phyloP scores from a whole-genome alignment of 2,329 filamentous ascomycete genomes.

The Aspergillus viridinutans region DNA sequence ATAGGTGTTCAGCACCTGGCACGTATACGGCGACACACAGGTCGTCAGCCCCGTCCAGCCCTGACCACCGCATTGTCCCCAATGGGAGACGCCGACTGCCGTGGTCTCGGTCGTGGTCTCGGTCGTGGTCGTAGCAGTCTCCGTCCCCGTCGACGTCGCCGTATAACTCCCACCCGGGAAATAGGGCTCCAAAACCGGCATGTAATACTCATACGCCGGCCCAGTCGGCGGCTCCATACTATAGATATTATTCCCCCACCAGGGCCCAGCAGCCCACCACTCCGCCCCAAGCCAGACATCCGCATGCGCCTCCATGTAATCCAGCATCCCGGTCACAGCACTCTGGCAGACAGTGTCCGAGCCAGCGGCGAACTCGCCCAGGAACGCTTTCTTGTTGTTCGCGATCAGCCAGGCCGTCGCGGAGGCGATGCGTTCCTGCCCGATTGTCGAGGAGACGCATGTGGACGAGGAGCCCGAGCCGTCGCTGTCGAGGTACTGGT shows the following conservation, averaged over 20 bases:
- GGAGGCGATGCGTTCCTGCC: slow-evolving; percentile 4
- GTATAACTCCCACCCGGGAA: too few relatives aligned
- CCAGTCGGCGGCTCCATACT: too few relatives aligned
- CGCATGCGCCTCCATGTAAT: slow-evolving; percentile 42
- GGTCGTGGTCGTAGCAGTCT: too few relatives aligned
- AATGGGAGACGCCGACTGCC: too few relatives aligned
- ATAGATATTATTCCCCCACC: slow-evolving; percentile 43
- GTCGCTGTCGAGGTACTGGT: too few relatives aligned
- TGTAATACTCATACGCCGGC: too few relatives aligned
- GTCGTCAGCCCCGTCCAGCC: slow-evolving; percentile 1
- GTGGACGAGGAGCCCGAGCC: too few relatives aligned
- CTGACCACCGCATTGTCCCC: slow-evolving; percentile 2
- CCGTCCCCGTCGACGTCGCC: too few relatives aligned
- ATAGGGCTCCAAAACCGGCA: too few relatives aligned
- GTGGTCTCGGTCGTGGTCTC: too few relatives aligned
- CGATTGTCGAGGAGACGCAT: slow-evolving; percentile 8
- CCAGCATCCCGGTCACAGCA: slow-evolving; percentile 44
- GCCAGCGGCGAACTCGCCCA: slow-evolving; percentile 12
- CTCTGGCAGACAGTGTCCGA: too few relatives aligned
- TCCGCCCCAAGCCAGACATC: slow-evolving; percentile 51
- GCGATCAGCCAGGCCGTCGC: slow-evolving; percentile 11
- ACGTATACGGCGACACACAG: slow-evolving; percentile 1
- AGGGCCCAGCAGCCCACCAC: slow-evolving; percentile 54
- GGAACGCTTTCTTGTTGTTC: slow-evolving; percentile 8
- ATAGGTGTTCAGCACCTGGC: neutral